A percentile compares a stretch with the other conserved stretches of the same genome.
Conservation (phyloP, 2,329 filamentous ascomycete genomes). For the Pseudogymnoascus sp. region DNA sequence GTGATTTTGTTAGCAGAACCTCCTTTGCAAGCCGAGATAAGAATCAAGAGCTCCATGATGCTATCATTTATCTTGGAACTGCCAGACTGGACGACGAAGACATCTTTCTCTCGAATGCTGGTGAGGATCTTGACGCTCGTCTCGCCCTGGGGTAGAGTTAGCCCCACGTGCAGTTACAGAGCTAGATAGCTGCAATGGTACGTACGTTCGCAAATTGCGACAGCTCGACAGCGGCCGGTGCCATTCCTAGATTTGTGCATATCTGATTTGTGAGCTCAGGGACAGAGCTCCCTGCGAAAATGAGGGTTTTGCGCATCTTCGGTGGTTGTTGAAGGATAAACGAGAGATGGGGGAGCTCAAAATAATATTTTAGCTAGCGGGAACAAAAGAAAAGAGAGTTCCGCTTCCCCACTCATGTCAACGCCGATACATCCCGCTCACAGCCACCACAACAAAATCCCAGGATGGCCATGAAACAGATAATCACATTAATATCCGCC, state of each 20-base stretch:
- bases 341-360: conserved; percentile 5
- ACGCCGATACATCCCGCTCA: conserved; percentile 2
- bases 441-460: not conserved
- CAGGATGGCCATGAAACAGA: not conserved
- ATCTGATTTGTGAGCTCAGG: conserved; percentile 55
- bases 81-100: conserved; percentile 96
- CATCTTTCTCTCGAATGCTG: conserved; percentile 91
- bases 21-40: conserved; percentile 98
- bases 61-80: conserved; percentile 96
- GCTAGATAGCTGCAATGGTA: conserved; percentile 26
- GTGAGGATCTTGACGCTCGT: conserved; percentile 61
- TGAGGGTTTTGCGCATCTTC: conserved; percentile 56
- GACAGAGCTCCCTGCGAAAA: conserved; percentile 61
- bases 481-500: not conserved
- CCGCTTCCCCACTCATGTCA: conserved; percentile 6
- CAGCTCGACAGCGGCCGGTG: conserved; percentile 54
- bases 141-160: conserved; percentile 44
- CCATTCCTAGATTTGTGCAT: conserved; percentile 60
- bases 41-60: conserved; percentile 98
- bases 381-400: not conserved
- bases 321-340: conserved; percentile 10
- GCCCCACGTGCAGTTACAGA: conserved; percentile 21
- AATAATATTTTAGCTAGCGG: conserved; percentile 9
- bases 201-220: conserved; percentile 63
- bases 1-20: conserved; percentile 95